phyloP scores from a whole-genome alignment of 225 moss, liverwort and hornwort species.

The Marchantia paleacea region DNA sequence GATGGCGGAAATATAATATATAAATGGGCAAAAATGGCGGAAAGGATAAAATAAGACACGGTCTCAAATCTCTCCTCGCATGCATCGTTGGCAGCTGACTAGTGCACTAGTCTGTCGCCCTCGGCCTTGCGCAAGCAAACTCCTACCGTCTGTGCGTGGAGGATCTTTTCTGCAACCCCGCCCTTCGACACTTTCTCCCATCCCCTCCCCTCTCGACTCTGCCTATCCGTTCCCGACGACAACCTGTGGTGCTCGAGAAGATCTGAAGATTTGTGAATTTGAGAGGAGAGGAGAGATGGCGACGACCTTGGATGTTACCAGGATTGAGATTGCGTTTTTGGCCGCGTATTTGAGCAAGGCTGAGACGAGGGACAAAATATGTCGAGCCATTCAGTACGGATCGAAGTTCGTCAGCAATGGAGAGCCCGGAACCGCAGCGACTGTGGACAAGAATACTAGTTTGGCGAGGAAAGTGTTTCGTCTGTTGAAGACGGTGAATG shows the following conservation, averaged over 20 bases:
- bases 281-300: conserved; percentile 1
- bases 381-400: conserved; percentile 94
- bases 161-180: neutral
- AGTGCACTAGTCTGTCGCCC: neutral
- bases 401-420: conserved; percentile 93
- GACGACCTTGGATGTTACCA: conserved; percentile 62
- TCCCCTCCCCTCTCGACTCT: neutral
- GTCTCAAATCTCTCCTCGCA: neutral
- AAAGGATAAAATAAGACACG: conserved; percentile 12
- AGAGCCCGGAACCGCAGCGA: conserved; percentile 72
- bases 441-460: conserved; percentile 85
- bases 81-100: conserved; percentile 8
- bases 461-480: conserved; percentile 96
- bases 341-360: conserved; percentile 86
- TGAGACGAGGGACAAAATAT: conserved; percentile 85
- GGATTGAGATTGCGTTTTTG: conserved; percentile 77
- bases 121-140: neutral
- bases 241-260: too few species aligned
- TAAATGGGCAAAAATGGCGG: neutral
- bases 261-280: neutral
- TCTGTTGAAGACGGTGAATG: conserved; percentile 83
- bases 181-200: neutral
- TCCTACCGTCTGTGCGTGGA: neutral
- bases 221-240: neutral
- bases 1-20: neutral